Base-by-base conservation (phyloP, 345 rosid genomes). In the Corchorus olitorius region DNA sequence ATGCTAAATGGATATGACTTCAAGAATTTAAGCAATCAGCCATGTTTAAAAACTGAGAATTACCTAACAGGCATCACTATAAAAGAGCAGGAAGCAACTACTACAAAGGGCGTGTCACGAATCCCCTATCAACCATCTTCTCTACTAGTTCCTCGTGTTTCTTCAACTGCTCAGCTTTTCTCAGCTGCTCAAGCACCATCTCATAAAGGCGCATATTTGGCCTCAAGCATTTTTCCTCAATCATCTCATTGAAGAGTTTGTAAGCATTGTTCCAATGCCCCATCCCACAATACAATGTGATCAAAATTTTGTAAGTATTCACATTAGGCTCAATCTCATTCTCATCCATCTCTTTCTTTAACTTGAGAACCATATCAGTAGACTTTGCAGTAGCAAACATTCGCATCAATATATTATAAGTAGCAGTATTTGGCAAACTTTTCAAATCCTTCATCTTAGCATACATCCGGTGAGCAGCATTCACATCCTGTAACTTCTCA, bases 201-300 rank as follows among this genome's bases (percentile, higher is more conserved):
- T 89, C 84, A 65, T 93, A 92, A 20, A 89, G 85, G 4, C 83
- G 79, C 82, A 87, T 22, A 72, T 91, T 89, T 16, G 99, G 98
- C 76, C 81, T 87, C 82, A 92, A 81, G 81, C 93, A 75, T 81
- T 93, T 96, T 76, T 88, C 97, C 77, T 89, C 97, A 14, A 93
- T 82, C 99, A 96, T 96, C 82, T 93, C 98, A 54, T 74, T 83
- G 22, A 93, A 88, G 62, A 82, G 79, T 87, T 88, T 93, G 83
- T 92, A 90, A 7, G 97, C 98, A 86, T 93, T 89, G 66, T 90
- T 96, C 99, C 99, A 96, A 70, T 96, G 98, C 52, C 97, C 97
- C 95, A 88, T 96, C 66, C 88, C 92, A 77, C 97, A 96, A 70
- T 88, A 96, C 98, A 96, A 89, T 0, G 88, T 83, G 72, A 96